Conservation (phyloP, 345 rosid genomes). For the Linum trigynum region DNA sequence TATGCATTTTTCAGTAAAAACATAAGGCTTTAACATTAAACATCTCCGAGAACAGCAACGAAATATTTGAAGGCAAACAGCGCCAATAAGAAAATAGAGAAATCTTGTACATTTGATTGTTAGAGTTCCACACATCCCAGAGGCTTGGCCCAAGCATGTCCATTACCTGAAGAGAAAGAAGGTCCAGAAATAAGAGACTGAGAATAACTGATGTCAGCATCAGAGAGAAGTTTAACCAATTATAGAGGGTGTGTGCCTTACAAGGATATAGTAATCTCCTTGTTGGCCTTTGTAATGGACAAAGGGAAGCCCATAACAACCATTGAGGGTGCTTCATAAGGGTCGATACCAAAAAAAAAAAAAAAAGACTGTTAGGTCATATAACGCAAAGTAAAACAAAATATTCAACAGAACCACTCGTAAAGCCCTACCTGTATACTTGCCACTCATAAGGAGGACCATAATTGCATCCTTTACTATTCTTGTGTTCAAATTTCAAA, state of each 20-base stretch:
- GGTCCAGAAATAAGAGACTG: not conserved
- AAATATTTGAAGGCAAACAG: not conserved
- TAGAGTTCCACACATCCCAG: constrained; percentile 10
- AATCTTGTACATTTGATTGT: not conserved
- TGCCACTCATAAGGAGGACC: constrained; percentile 9
- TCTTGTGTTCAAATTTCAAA: constrained; percentile 4
- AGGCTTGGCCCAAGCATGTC: constrained; percentile 9
- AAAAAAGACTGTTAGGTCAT: not conserved
- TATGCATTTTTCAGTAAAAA: not conserved
- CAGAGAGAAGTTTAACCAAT: not conserved
- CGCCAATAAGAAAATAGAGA: not conserved
- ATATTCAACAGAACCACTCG: too few relatives aligned
- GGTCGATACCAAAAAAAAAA: not conserved
- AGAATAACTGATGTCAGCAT: not conserved
- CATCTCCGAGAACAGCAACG: not conserved
- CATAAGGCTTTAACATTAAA: not conserved
- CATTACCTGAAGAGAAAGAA: constrained; percentile 8
- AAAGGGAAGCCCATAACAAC: constrained; percentile 9
- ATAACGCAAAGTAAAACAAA: not conserved
- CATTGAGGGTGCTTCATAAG: not conserved
- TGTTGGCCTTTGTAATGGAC: constrained; percentile 9
- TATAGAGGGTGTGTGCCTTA: not conserved
- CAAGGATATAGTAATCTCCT: constrained; percentile 6
- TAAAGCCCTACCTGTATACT: constrained; percentile 3
- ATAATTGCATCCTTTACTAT: constrained; percentile 6